Evolutionary conservation across 1,284 basidiomycete species (phyloP).

Genomic region (Boletus holoroseus): DNA sequence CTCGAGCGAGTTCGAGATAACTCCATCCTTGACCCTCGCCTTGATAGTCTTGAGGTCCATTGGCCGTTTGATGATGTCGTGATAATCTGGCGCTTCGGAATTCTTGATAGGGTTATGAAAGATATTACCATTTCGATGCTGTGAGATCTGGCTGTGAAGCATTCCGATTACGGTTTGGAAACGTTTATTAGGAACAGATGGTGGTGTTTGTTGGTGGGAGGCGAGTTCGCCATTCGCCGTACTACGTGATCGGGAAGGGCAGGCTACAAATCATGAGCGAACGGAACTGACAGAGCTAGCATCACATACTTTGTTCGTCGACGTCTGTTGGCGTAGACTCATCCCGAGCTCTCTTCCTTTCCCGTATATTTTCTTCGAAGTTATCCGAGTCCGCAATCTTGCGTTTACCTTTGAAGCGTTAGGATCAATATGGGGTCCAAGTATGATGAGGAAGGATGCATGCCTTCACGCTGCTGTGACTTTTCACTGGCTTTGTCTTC

Average conservation of each 20-base stretch:
- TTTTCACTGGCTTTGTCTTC: slow-evolving; percentile 9
- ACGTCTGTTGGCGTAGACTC: slow-evolving; percentile 53
- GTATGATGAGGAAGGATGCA: neutral
- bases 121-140: slow-evolving; percentile 81
- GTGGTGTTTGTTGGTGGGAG: slow-evolving; percentile 27
- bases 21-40: slow-evolving; percentile 73
- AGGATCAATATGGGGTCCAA: neutral
- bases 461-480: slow-evolving; percentile 24
- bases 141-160: slow-evolving; percentile 76
- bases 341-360: slow-evolving; percentile 61
- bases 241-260: slow-evolving; percentile 18
- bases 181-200: slow-evolving; percentile 50
- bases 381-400: slow-evolving; percentile 54
- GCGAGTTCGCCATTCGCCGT: slow-evolving; percentile 16
- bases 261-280: slow-evolving; percentile 18
- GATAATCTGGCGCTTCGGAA: slow-evolving; percentile 85
- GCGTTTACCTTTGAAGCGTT: slow-evolving; percentile 51
- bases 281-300: too few relatives aligned
- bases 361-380: slow-evolving; percentile 46
- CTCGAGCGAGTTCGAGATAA: slow-evolving; percentile 74
- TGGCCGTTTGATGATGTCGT: slow-evolving; percentile 83
- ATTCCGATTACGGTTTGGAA: slow-evolving; percentile 77
- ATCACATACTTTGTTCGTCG: slow-evolving; percentile 50
- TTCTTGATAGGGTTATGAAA: slow-evolving; percentile 88
- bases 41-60: slow-evolving; percentile 93